A percentile compares a stretch with the other conserved stretches of the same genome.
These are phyloP conservation scores for Sphagnurus paluster DNA, from an alignment of 1,284 basidiomycete species.

Conservation along the genomic window DNA sequence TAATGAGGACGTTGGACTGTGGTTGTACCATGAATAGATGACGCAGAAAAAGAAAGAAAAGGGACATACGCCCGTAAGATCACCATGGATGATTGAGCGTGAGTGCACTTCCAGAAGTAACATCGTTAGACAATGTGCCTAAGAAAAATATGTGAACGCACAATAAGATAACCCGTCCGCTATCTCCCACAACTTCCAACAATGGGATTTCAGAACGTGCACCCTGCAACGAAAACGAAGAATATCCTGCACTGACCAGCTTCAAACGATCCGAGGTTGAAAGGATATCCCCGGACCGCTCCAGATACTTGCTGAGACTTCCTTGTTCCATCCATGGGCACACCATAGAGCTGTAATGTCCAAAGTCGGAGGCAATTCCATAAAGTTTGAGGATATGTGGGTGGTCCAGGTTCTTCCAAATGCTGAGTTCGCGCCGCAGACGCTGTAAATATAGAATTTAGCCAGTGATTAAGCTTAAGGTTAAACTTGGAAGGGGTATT, in stretches of 20 bases:
- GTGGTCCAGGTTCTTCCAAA: conserved; percentile 43
- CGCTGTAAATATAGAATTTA: conserved; percentile 27
- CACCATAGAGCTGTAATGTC: conserved; percentile 42
- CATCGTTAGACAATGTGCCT: background rate
- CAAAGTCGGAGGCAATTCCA: conserved; percentile 39
- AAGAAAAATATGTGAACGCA: conserved; percentile 16
- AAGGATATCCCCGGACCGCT: conserved; percentile 36
- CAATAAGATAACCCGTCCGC: conserved; percentile 38
- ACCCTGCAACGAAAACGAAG: background rate
- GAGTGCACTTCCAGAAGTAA: conserved; percentile 32
- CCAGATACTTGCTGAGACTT: conserved; percentile 43
- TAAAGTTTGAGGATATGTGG: conserved; percentile 40
- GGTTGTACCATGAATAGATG: background rate
- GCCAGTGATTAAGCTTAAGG: background rate
- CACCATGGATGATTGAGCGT: conserved; percentile 39
- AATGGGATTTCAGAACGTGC: conserved; percentile 1
- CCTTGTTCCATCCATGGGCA: conserved; percentile 51
- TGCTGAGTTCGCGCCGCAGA: conserved; percentile 37
- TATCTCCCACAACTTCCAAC: conserved; percentile 35
- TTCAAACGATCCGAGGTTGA: conserved; percentile 35
- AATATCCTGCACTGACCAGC: conserved; percentile 25
- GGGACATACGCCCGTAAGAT: conserved; percentile 37
- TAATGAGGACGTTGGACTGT: conserved; percentile 43
- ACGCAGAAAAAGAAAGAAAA: background rate
- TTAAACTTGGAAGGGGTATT: conserved; percentile 6